These are phyloP conservation scores for Neurospora intermedia DNA, from an alignment of 495 filamentous ascomycete species.

Conservation along the genomic window DNA sequence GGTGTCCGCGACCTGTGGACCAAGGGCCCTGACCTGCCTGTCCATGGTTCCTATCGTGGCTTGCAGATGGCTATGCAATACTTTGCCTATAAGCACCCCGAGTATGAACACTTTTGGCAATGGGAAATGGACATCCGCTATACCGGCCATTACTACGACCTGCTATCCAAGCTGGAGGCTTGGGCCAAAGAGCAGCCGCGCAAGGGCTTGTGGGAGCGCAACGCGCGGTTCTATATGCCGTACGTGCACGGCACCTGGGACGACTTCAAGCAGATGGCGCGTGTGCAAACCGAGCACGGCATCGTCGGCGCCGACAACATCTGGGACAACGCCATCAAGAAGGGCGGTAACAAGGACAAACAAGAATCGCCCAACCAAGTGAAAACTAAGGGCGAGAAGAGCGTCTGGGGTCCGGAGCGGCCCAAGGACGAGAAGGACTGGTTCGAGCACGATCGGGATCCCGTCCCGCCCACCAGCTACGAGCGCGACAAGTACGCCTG, in stretches of 20 bases:
- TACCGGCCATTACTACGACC: constrained; percentile 90
- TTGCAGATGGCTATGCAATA: constrained; percentile 90
- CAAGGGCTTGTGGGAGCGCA: constrained; percentile 90
- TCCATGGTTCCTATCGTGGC: constrained; percentile 85
- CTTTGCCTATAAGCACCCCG: constrained; percentile 79
- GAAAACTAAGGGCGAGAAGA: constrained; percentile 42
- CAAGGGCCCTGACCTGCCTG: constrained; percentile 53
- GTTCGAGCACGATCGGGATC: constrained; percentile 57
- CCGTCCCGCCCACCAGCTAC: constrained; percentile 56
- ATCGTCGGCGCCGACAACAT: constrained; percentile 63
- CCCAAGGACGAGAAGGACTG: constrained; percentile 54
- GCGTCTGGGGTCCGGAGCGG: constrained; percentile 77
- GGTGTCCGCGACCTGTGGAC: constrained; percentile 64
- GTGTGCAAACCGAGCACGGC: constrained; percentile 77
- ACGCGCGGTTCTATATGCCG: constrained; percentile 83
- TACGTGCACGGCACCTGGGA: constrained; percentile 82
- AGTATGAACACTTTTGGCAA: constrained; percentile 96
- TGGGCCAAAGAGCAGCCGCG: constrained; percentile 82
- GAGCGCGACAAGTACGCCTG: constrained; percentile 74
- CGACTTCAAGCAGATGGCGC: constrained; percentile 86
- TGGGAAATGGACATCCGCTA: constrained; percentile 98
- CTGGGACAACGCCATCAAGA: constrained; percentile 34
- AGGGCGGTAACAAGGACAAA: constrained; percentile 21
- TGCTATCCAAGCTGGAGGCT: constrained; percentile 59
- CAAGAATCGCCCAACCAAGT: constrained; percentile 17